These are phyloP conservation scores for Colletotrichum zoysiae DNA, from an alignment of 2,329 filamentous ascomycete species.

Conservation along the genomic window DNA sequence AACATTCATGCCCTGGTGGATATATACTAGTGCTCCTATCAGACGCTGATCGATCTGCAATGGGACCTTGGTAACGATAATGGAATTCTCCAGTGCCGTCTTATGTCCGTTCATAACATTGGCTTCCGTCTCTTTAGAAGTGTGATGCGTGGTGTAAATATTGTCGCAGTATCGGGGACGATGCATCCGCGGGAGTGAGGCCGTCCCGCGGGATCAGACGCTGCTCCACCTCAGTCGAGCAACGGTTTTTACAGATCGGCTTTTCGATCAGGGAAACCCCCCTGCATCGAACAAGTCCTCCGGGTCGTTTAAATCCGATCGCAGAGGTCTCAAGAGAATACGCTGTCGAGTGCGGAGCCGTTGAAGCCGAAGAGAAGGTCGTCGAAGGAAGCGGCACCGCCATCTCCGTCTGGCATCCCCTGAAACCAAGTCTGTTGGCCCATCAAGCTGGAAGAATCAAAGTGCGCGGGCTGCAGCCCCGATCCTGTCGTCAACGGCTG, in stretches of 20 bases:
- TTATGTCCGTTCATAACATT: background rate
- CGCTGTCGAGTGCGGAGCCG: conserved; percentile 47
- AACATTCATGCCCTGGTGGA: background rate
- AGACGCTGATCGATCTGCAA: no score
- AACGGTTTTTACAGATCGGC: no score
- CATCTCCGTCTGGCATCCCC: conserved; percentile 25
- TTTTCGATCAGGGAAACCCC: background rate
- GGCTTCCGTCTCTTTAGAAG: background rate
- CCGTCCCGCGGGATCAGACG: conserved; percentile 14
- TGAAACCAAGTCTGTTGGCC: conserved; percentile 12
- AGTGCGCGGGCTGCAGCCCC: background rate
- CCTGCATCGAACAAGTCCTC: background rate
- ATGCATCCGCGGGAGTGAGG: conserved; percentile 24
- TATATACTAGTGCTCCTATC: background rate
- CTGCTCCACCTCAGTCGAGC: background rate
- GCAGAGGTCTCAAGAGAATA: conserved; percentile 31
- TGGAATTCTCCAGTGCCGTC: background rate
- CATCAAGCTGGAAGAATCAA: background rate
- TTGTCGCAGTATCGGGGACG: background rate
- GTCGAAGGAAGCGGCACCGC: conserved; percentile 44
- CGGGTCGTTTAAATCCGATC: background rate
- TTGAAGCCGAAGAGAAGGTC: conserved; percentile 51
- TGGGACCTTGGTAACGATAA: background rate
- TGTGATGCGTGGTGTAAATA: background rate
- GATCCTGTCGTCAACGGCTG: background rate